Percentiles rank a stretch among this genome's conserved stretches.
phyloP scores from a whole-genome alignment of 2,329 filamentous ascomycete genomes.

The Neoscytalidium dimidiatum region DNA sequence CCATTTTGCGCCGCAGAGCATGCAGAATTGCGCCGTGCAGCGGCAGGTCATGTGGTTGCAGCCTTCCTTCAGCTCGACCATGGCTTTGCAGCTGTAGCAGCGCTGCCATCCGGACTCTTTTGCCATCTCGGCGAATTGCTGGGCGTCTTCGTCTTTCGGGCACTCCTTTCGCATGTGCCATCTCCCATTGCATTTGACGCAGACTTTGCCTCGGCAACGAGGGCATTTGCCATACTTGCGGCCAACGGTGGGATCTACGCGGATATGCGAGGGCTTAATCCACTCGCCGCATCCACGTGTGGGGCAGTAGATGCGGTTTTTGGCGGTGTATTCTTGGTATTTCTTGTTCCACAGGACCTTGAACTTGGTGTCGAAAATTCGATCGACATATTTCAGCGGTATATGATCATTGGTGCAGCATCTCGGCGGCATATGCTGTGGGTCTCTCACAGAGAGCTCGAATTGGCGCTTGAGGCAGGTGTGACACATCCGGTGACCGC shows the following conservation, averaged over 20 bases:
- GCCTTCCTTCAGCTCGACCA: conserved; percentile 79
- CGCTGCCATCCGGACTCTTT: conserved; percentile 71
- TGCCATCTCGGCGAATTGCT: conserved; percentile 63
- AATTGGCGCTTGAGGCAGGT: conserved; percentile 74
- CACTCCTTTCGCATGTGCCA: conserved; percentile 71
- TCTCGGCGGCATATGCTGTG: conserved; percentile 79
- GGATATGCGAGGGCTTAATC: conserved; percentile 74
- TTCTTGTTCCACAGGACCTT: conserved; percentile 81
- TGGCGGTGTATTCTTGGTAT: conserved; percentile 73
- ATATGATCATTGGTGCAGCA: conserved; percentile 78
- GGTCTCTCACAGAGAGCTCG: conserved; percentile 72
- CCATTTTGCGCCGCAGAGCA: conserved; percentile 81
- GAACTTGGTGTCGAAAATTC: conserved; percentile 71
- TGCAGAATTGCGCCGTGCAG: conserved; percentile 83
- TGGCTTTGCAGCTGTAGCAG: conserved; percentile 71
- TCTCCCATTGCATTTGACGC: conserved; percentile 70
- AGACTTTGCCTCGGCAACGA: conserved; percentile 73
- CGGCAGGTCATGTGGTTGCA: conserved; percentile 89
- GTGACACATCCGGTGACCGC: conserved; percentile 80
- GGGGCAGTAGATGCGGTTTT: conserved; percentile 78
- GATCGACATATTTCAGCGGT: conserved; percentile 73
- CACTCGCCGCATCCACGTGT: conserved; percentile 71
- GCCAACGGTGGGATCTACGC: conserved; percentile 46
- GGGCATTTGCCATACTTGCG: conserved; percentile 70
- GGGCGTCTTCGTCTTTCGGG: conserved; percentile 69